Conservation (phyloP, 2,329 filamentous ascomycete genomes). For the Xylaria sp. region DNA sequence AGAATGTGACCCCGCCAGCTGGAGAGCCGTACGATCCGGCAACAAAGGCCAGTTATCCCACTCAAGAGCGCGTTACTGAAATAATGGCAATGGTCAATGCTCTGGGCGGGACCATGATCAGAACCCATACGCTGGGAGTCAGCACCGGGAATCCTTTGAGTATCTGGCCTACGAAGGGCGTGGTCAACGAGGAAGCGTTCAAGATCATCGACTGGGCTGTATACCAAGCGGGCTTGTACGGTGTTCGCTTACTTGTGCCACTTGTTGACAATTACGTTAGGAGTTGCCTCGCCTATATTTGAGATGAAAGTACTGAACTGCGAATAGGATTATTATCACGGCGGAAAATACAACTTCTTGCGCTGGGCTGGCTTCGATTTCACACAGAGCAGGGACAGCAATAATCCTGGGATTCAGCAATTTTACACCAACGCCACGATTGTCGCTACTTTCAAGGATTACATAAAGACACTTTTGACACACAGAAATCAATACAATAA, state of each 20-base stretch:
- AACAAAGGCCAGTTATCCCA: slow-evolving; percentile 58
- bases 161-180: slow-evolving; percentile 53
- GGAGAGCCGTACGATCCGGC: slow-evolving; percentile 58
- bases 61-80: slow-evolving; percentile 57
- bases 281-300: not conserved
- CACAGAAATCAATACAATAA: slow-evolving; percentile 59
- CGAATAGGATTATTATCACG: slow-evolving; percentile 60
- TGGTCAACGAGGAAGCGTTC: slow-evolving; percentile 57
- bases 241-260: slow-evolving; percentile 57
- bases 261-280: slow-evolving; percentile 59
- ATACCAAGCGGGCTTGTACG: slow-evolving; percentile 57
- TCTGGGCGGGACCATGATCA: slow-evolving; percentile 58
- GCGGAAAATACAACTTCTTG: slow-evolving; percentile 60
- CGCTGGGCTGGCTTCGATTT: slow-evolving; percentile 59
- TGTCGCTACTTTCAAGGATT: slow-evolving; percentile 57
- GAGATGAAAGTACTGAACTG: slow-evolving; percentile 26
- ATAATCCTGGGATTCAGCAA: slow-evolving; percentile 54
- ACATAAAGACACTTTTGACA: slow-evolving; percentile 56
- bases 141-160: slow-evolving; percentile 60
- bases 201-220: slow-evolving; percentile 60
- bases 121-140: slow-evolving; percentile 58
- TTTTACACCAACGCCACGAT: slow-evolving; percentile 59
- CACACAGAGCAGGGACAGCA: slow-evolving; percentile 48
- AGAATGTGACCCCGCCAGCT: slow-evolving; percentile 58
- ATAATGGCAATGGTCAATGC: slow-evolving; percentile 57